Percentiles rank a stretch among this genome's conserved stretches.
These are phyloP conservation scores for Pythium scleroteichum DNA, from an alignment of 352 stramenopile genomes.

Conservation along the genomic window DNA sequence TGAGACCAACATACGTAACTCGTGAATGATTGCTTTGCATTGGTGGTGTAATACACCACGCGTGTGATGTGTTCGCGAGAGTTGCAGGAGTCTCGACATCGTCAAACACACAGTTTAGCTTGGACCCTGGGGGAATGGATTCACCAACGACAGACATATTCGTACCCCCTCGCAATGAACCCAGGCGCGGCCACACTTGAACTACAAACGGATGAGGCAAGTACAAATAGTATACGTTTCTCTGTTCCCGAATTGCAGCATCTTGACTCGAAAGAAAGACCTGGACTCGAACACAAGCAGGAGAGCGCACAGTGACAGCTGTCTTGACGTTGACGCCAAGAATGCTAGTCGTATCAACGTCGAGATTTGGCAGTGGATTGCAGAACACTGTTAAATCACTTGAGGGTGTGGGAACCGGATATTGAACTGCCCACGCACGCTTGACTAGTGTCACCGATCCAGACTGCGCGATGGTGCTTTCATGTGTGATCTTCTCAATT, in stretches of 20 bases:
- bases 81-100: slow-evolving; percentile 30
- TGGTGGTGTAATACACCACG: slow-evolving; percentile 34
- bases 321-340: slow-evolving; percentile 32
- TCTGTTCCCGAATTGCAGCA: slow-evolving; percentile 5
- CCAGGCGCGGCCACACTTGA: slow-evolving; percentile 8
- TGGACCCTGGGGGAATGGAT: slow-evolving; percentile 33
- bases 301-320: slow-evolving; percentile 11
- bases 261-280: slow-evolving; percentile 12
- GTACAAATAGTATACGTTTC: slow-evolving; percentile 13
- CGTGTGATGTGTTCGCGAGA: slow-evolving; percentile 30
- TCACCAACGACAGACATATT: slow-evolving; percentile 36
- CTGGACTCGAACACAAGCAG: slow-evolving; percentile 11
- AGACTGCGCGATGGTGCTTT: not conserved
- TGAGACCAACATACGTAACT: slow-evolving; percentile 37
- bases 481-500: slow-evolving; percentile 4
- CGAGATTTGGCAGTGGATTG: slow-evolving; percentile 14
- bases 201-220: slow-evolving; percentile 5
- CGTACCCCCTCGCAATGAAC: slow-evolving; percentile 37
- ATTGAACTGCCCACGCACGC: slow-evolving; percentile 9
- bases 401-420: not conserved
- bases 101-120: slow-evolving; percentile 45
- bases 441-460: not conserved
- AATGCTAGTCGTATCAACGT: slow-evolving; percentile 20
- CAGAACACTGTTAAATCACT: not conserved
- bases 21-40: slow-evolving; percentile 12